Base-by-base conservation (phyloP, 495 filamentous ascomycete species). In the Lophiotrema nucula region DNA sequence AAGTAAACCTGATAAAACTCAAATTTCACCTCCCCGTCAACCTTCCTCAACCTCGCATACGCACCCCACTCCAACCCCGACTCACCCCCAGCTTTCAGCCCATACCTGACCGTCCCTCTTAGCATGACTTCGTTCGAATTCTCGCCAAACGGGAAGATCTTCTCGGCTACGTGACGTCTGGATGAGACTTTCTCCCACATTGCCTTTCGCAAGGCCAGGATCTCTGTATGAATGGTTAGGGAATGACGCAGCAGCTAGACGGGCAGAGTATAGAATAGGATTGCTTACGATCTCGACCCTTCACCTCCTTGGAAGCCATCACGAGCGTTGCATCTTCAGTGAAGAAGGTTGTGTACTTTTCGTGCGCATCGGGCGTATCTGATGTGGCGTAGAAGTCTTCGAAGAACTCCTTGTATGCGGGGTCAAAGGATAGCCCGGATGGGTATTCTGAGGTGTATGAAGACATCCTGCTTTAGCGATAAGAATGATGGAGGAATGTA, bases 1-100 rank as follows among this genome's bases (percentile, higher is more conserved):
- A 87, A 68, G 70, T 84, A 87, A 55, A 87, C 83, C 70, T 85
- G 82, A 75, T 87, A 87, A 62, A 81, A 82, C 55, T 68, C 72
- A 80, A 85, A 81, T 72, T 76, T 81, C 60, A 79, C 70, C 31
- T 47, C 70, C 21, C 73, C 76, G 2, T 68, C 74, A 26, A 71
- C 73, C 62, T 77, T 67, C 10, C 64, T 75, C 70, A 87, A 74
- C 15, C 77, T 73, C 44, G 78, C 81, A 49, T 77, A 67, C 26
- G 76, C 83, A 41, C 80, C 78, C 82, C 82, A 87, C 1, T 80
- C 77, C 18, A 71, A 73, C 42, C 63, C 66, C 1, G 73, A 64
- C 51, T 79, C 72, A 47, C 70, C 68, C 41, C 70, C 76, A 62
- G 71, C 72, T 68, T 81, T 84, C 25, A 85, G 67, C 44, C 66